phyloP scores from a whole-genome alignment of 306 rosid genomes.

The Corylus americana region DNA sequence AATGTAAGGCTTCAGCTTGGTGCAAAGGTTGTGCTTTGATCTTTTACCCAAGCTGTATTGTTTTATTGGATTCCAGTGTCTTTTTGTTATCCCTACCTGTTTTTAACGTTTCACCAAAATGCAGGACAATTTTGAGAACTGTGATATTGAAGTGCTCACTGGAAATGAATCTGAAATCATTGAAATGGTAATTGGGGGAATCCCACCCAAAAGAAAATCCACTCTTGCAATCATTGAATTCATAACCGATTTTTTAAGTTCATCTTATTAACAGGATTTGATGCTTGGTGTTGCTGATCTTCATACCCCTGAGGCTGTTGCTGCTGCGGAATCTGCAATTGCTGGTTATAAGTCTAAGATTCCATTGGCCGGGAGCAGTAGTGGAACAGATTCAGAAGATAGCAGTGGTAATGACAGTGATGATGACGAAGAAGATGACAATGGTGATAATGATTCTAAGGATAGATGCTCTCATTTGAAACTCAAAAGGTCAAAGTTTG shows the following conservation, averaged over 20 bases:
- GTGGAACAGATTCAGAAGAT: slow-evolving; percentile 56
- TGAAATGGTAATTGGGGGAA: slow-evolving; percentile 49
- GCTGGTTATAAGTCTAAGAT: slow-evolving; percentile 55
- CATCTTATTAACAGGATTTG: slow-evolving; percentile 55
- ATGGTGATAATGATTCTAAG: slow-evolving; percentile 9
- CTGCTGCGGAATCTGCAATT: slow-evolving; percentile 84
- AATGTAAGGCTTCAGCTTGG: slow-evolving; percentile 54
- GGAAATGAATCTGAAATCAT: slow-evolving; percentile 80
- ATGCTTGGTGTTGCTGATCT: slow-evolving; percentile 93
- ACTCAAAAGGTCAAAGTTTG: slow-evolving; percentile 27
- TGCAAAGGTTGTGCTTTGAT: slow-evolving; percentile 62
- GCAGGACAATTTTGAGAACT: slow-evolving; percentile 62
- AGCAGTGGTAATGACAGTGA: slow-evolving; percentile 33
- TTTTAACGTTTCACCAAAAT: slow-evolving; percentile 2
- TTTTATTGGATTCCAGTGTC: not conserved
- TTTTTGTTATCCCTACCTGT: not conserved
- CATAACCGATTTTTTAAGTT: not conserved
- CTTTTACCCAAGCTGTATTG: slow-evolving; percentile 6
- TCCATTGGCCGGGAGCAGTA: slow-evolving; percentile 42
- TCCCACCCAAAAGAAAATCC: not conserved
- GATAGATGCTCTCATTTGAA: slow-evolving; percentile 20
- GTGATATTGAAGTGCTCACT: slow-evolving; percentile 68
- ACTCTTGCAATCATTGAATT: slow-evolving; percentile 17
- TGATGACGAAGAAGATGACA: slow-evolving; percentile 12
- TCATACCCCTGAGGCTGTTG: slow-evolving; percentile 80